Base-by-base conservation (phyloP, 2,329 filamentous ascomycete genomes). In the Sordariomycetes sp. region DNA sequence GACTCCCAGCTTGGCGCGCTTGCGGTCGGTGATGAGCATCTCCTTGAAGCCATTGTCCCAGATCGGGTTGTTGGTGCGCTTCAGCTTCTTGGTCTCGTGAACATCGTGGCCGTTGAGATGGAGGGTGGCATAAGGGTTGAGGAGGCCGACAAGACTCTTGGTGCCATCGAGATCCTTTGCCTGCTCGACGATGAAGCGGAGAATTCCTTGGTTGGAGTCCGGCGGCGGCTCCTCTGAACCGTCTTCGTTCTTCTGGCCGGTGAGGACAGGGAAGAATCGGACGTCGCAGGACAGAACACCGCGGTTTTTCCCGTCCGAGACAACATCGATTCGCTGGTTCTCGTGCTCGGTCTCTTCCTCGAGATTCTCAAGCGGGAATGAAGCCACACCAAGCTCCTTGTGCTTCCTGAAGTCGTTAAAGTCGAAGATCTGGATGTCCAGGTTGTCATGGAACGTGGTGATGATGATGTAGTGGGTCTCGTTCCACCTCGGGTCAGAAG, bases 331-430 rank as follows among this genome's bases (percentile, higher is more conserved):
- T 10, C 87, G 83, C 66, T 96, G 78, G 65, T 95, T 95, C 68
- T 97, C 92, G 62, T 90, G 84, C 55, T 90, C 87, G 24, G 82
- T 74, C 22, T 91, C 75, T 57, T 88, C 81, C 70, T 96, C 89
- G 0, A 99, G 74, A 61, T 87, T 82, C 63, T 97, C 92, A 35
- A 99, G 77, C 7, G 85, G 77, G 70, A 99, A 99, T 0, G 88
- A 91, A 1, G 91, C 90, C 24, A 85, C 81, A 58, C 61, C 94
- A 54, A 99, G 81, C 70, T 97, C 90, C 75, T 97, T 97, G 74
- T 97, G 92, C 74, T 97, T 99, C 63, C 94, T 86, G 71, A 89
- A 89, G 59, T 97, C 94, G 66, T 99, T 99, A 79, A 87, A 97
- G 71, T 99, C 94, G 66, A 86, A 96, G 34, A 96, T 71, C 59